Conservation (phyloP, 345 rosid genomes). For the Microcos paniculata region DNA sequence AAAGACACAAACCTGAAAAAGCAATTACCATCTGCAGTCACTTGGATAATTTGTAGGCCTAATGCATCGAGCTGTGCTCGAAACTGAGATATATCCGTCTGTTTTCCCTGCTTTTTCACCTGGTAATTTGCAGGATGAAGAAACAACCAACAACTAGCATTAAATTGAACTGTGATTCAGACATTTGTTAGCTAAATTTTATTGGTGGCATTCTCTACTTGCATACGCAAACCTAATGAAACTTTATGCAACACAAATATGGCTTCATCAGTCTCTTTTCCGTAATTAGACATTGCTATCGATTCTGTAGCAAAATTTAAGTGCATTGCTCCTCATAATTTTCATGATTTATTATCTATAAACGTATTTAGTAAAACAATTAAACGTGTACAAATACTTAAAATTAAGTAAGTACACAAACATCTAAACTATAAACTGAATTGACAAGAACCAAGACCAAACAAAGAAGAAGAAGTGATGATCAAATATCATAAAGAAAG, state of each 20-base stretch:
- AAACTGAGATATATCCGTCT: slow-evolving; percentile 58
- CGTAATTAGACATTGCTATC: not conserved
- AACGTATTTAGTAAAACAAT: too few species aligned
- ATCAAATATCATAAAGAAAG: not conserved
- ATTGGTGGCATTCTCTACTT: not conserved
- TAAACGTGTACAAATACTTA: not conserved
- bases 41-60: slow-evolving; percentile 70
- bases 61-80: slow-evolving; percentile 64
- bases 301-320: not conserved
- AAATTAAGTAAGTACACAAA: not conserved
- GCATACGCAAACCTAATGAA: not conserved
- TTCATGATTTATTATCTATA: not conserved
- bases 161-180: not conserved
- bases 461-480: not conserved
- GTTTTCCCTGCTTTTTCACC: slow-evolving; percentile 76
- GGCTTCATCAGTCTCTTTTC: not conserved
- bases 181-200: not conserved
- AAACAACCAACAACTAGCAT: not conserved
- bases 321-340: not conserved
- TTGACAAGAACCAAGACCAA: not conserved
- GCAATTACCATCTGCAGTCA: slow-evolving; percentile 94
- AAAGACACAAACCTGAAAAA: slow-evolving; percentile 80
- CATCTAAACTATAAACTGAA: not conserved
- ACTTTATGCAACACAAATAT: not conserved
- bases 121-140: slow-evolving; percentile 17